These are phyloP conservation scores for Pleurotus ostreatus DNA, from an alignment of 768 basidiomycete species.

Conservation along the genomic window DNA sequence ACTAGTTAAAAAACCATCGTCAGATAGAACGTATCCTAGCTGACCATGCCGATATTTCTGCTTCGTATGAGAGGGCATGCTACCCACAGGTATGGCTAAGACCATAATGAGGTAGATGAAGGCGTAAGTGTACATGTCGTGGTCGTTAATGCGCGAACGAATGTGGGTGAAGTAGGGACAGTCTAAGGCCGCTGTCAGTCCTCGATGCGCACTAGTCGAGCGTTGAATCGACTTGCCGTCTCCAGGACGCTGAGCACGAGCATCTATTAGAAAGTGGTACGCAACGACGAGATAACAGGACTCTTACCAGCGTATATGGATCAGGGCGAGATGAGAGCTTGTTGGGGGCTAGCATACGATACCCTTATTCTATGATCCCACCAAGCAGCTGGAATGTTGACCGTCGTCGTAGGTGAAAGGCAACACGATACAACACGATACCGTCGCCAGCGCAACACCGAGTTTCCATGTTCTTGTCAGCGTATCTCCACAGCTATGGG, in stretches of 20 bases:
- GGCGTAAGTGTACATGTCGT: neutral
- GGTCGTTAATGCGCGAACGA: neutral
- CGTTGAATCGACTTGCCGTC: neutral
- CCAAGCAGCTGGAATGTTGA: too few species aligned
- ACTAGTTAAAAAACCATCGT: neutral
- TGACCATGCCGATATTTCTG: too few species aligned
- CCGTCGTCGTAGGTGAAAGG: too few species aligned
- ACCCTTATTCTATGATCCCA: too few species aligned
- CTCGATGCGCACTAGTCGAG: too few species aligned
- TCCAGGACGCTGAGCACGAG: neutral
- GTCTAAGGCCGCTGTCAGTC: neutral
- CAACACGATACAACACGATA: too few species aligned
- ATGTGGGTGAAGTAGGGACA: neutral
- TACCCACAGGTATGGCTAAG: neutral
- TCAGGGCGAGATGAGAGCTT: too few species aligned
- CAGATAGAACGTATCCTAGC: too few species aligned
- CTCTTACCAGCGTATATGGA: neutral
- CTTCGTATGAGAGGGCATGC: neutral
- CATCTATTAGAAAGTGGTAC: neutral
- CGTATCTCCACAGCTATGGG: too few species aligned
- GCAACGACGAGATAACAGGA: neutral
- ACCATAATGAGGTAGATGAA: slow-evolving; percentile 1
- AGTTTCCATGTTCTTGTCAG: too few species aligned
- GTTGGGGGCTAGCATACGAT: too few species aligned
- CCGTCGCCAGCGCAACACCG: too few species aligned